Base-by-base conservation (phyloP, 2,329 filamentous ascomycete genomes). In the Dactylonectria estremocensis region DNA sequence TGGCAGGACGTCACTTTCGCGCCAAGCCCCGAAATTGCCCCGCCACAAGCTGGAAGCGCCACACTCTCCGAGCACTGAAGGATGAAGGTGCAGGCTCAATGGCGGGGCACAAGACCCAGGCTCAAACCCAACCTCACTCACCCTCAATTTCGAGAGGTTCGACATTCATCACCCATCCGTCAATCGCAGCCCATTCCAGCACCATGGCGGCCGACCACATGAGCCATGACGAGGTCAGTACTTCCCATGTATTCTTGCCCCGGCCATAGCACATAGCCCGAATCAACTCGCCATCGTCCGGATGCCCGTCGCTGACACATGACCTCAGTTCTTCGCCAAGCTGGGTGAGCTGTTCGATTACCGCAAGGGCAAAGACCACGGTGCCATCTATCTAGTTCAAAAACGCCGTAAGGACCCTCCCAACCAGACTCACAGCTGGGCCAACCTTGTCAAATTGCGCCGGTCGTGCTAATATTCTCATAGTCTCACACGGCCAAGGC, bases 351-450 rank as follows among this genome's bases (percentile, higher is more conserved):
- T 95, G 71, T 93, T 96, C 82, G 85, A 89, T 69, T 80, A 86
- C 70, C 88, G 88, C 69, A 91, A 91, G 77, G 85, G 88, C 76
- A 91, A 91, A 79, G 88, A 92, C 75, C 91, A 94, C 80, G 93
- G 93, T 74, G 90, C 90, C 57, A 85, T 97, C 72, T 91, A 89
- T 80, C 84, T 97, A 66, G 91, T 89, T 58, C 93, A 97, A 78
- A 95, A 95, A 79, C 88, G 93, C 82, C 81, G 92, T 93, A 85
- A 69, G 87, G 11, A 13, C 18, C 7, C 1, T n/a, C 13, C 3
- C 9, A 14, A 14, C 3, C 14, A 6, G 6, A 5, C 20, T 5
- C 31, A 3, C 13, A 6, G 10, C 18, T 56, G 14, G 13, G 10
- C 20, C 13, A 20, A 10, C 49, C 3, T 1, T 33, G 5, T 35